Evolutionary conservation across 2,329 filamentous ascomycete species (phyloP).

Genomic region (Emmonsiellopsis sp.): DNA sequence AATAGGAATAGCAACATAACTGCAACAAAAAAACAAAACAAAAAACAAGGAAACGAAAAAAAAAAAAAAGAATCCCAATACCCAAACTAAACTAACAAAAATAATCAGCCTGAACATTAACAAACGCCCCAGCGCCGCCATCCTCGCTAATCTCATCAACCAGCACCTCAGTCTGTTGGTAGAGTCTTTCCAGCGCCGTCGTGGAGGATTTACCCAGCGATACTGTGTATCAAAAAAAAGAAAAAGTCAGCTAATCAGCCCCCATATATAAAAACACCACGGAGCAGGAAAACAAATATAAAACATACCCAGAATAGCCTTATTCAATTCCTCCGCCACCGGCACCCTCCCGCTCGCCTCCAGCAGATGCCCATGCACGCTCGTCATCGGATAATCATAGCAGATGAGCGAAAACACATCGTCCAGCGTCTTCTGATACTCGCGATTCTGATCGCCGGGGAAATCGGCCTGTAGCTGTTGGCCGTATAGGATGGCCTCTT

Average conservation of each 20-base stretch:
- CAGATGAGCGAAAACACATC: conserved; percentile 86
- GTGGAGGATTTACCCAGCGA: conserved; percentile 83
- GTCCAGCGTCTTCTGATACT: conserved; percentile 63
- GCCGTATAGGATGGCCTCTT: conserved; percentile 69
- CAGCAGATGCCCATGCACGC: conserved; percentile 68
- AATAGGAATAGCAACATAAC: background rate
- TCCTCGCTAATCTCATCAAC: conserved; percentile 74
- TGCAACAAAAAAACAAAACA: background rate
- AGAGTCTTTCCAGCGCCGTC: conserved; percentile 74
- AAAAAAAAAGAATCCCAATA: background rate
- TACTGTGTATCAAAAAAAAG: conserved; percentile 45
- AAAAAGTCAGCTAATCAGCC: conserved; percentile 3
- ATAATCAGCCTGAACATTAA: conserved; percentile 56
- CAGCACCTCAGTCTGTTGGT: conserved; percentile 76
- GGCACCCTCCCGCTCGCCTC: conserved; percentile 64
- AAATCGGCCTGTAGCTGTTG: conserved; percentile 71
- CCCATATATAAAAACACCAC: conserved; percentile 1
- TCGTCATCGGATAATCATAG: conserved; percentile 71
- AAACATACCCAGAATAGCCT: conserved; percentile 73
- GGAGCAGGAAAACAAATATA: conserved; percentile 10
- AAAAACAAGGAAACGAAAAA: background rate
- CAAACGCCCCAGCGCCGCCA: conserved; percentile 72
- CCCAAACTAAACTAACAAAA: too few relatives aligned
- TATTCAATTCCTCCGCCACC: conserved; percentile 89
- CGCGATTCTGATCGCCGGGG: conserved; percentile 57